Percentiles rank a stretch among this genome's conserved stretches.
Evolutionary conservation across 352 stramenopile genomes (phyloP).

Genomic region (Phytophthora capsici): DNA sequence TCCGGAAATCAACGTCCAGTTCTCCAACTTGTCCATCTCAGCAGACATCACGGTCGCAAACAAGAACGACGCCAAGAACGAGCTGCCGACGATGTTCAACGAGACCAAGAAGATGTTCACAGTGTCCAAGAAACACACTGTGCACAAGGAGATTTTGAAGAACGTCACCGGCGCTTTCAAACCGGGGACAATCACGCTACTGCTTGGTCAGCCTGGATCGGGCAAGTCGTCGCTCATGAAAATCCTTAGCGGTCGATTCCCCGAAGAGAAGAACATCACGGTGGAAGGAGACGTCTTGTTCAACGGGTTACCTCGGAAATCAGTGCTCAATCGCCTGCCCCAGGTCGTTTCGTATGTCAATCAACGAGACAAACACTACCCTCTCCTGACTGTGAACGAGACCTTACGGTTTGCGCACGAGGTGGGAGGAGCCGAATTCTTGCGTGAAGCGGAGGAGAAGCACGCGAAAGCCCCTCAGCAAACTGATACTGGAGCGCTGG

Average conservation of each 20-base stretch:
- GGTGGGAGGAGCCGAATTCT: conserved; percentile 12
- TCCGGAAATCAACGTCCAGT: conserved; percentile 41
- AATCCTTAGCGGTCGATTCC: conserved; percentile 29
- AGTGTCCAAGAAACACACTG: conserved; percentile 20
- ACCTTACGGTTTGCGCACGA: conserved; percentile 25
- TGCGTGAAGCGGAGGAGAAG: conserved; percentile 24
- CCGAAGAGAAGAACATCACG: conserved; percentile 33
- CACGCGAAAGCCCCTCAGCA: neutral
- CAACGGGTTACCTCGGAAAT: conserved; percentile 4
- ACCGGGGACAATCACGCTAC: conserved; percentile 25
- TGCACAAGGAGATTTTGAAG: conserved; percentile 40
- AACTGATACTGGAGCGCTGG: conserved; percentile 8
- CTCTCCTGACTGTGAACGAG: conserved; percentile 26
- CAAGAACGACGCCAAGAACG: conserved; percentile 22
- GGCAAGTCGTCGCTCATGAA: conserved; percentile 26
- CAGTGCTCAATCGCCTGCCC: conserved; percentile 12
- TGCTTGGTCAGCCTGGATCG: conserved; percentile 20
- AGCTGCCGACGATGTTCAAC: conserved; percentile 48
- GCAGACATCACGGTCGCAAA: conserved; percentile 28
- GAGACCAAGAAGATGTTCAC: conserved; percentile 28
- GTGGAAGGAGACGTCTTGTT: conserved; percentile 25
- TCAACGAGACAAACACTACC: conserved; percentile 28
- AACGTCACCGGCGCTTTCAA: conserved; percentile 22
- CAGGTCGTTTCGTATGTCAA: conserved; percentile 30
- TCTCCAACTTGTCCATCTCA: conserved; percentile 21